phyloP scores from a whole-genome alignment of 805 yeast species.

The Clavispora phyllophila region DNA sequence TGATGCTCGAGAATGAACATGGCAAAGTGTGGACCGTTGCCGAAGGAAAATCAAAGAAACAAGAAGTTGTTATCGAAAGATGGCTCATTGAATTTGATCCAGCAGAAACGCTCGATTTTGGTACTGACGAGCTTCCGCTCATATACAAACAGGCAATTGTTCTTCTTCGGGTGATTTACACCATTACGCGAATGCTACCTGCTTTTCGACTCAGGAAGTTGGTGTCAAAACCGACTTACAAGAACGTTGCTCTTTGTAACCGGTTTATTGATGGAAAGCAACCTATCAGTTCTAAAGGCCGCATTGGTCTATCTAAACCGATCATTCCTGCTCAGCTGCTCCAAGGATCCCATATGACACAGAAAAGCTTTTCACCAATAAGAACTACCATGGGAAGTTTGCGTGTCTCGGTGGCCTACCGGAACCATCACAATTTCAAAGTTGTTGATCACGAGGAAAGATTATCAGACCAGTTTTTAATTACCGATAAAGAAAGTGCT shows the following conservation, averaged over 20 bases:
- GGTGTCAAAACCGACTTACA: slow-evolving; percentile 15
- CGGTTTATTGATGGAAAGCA: slow-evolving; percentile 71
- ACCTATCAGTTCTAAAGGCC: slow-evolving; percentile 74
- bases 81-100: slow-evolving; percentile 85
- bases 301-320: slow-evolving; percentile 77
- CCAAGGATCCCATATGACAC: slow-evolving; percentile 49
- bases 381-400: slow-evolving; percentile 72
- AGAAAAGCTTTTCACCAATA: slow-evolving; percentile 63
- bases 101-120: slow-evolving; percentile 29
- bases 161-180: slow-evolving; percentile 67
- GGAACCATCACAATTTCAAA: slow-evolving; percentile 65
- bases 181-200: slow-evolving; percentile 66
- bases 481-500: slow-evolving; percentile 32
- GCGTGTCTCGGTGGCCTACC: slow-evolving; percentile 70
- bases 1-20: slow-evolving; percentile 53
- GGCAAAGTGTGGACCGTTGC: slow-evolving; percentile 53
- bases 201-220: slow-evolving; percentile 51
- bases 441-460: slow-evolving; percentile 64
- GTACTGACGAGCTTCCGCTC: slow-evolving; percentile 53
- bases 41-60: slow-evolving; percentile 53
- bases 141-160: slow-evolving; percentile 72
- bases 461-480: slow-evolving; percentile 51
- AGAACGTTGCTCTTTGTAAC: slow-evolving; percentile 45
- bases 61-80: slow-evolving; percentile 88
- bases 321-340: slow-evolving; percentile 41